Conservation (phyloP, 345 rosid species). For the Erucastrum elatum region DNA sequence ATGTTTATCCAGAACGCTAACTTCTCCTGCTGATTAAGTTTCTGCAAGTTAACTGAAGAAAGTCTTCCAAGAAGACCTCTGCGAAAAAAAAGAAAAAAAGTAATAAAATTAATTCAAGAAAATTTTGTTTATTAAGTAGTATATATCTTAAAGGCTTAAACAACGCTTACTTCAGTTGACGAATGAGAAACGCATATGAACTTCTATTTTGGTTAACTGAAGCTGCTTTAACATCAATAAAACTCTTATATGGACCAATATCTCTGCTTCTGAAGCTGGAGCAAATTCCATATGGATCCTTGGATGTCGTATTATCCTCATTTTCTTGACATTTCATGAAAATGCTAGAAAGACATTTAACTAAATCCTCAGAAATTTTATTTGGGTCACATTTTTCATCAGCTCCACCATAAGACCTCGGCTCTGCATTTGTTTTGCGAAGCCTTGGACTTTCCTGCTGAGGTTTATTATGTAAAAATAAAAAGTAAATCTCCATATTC, state of each 20-base stretch:
- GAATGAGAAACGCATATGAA: slow-evolving; percentile 55
- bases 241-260: slow-evolving; percentile 64
- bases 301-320: slow-evolving; percentile 19
- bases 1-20: slow-evolving; percentile 93
- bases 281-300: slow-evolving; percentile 57
- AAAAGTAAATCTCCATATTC: background rate
- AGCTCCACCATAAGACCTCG: slow-evolving; percentile 27
- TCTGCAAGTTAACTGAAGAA: slow-evolving; percentile 52
- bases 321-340: slow-evolving; percentile 47
- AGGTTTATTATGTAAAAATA: slow-evolving; percentile 1
- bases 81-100: slow-evolving; percentile 15
- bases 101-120: background rate
- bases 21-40: slow-evolving; percentile 79
- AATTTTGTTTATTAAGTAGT: background rate
- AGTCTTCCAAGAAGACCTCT: slow-evolving; percentile 66
- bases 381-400: slow-evolving; percentile 50
- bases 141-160: background rate
- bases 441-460: slow-evolving; percentile 45
- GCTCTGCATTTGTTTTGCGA: slow-evolving; percentile 47
- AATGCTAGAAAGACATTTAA: slow-evolving; percentile 64
- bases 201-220: slow-evolving; percentile 53
- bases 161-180: slow-evolving; percentile 58
- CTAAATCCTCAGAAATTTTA: slow-evolving; percentile 65
- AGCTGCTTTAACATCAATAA: slow-evolving; percentile 51
- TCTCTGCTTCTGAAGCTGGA: slow-evolving; percentile 56